A percentile compares a stretch with the other conserved stretches of the same genome.
Evolutionary conservation across 192 early-diverging fungal species (phyloP).

Genomic region (Entophlyctis luteolus): DNA sequence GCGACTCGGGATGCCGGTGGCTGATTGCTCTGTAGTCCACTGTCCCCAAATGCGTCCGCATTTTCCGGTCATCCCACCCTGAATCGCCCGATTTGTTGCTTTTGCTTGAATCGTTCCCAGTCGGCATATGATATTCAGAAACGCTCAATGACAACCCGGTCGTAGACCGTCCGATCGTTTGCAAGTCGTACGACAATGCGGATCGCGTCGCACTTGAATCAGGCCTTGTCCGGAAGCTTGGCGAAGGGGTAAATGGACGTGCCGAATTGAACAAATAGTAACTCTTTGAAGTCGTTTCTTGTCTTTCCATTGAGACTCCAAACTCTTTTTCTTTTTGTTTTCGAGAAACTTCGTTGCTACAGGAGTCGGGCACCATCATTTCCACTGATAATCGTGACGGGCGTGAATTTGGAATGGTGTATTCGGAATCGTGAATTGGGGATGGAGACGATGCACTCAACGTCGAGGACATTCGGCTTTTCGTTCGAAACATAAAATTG

Average conservation of each 20-base stretch:
- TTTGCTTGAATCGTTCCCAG: not conserved
- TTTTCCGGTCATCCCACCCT: not conserved
- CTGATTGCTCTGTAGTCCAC: constrained; percentile 21
- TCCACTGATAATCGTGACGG: too few relatives aligned
- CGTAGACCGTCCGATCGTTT: not conserved
- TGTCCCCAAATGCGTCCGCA: constrained; percentile 18
- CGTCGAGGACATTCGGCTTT: not conserved
- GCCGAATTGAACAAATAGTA: not conserved
- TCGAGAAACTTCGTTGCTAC: too few relatives aligned
- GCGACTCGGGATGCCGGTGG: constrained; percentile 9
- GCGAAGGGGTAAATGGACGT: not conserved
- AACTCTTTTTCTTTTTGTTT: too few relatives aligned
- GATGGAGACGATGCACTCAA: not conserved
- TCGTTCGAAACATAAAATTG: not conserved
- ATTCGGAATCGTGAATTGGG: too few relatives aligned
- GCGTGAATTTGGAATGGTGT: too few relatives aligned
- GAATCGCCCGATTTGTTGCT: not conserved
- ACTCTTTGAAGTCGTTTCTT: too few relatives aligned
- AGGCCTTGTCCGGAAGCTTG: not conserved
- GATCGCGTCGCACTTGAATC: too few relatives aligned
- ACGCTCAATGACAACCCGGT: constrained; percentile 20
- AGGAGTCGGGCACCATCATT: too few relatives aligned
- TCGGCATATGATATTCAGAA: constrained; percentile 19
- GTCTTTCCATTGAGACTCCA: too few relatives aligned
- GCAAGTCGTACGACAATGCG: too few relatives aligned